Evolutionary conservation across 495 filamentous ascomycete species (phyloP), one percentile per base, ranked within the genome.

Genomic region (Penicillium parvum): DNA sequence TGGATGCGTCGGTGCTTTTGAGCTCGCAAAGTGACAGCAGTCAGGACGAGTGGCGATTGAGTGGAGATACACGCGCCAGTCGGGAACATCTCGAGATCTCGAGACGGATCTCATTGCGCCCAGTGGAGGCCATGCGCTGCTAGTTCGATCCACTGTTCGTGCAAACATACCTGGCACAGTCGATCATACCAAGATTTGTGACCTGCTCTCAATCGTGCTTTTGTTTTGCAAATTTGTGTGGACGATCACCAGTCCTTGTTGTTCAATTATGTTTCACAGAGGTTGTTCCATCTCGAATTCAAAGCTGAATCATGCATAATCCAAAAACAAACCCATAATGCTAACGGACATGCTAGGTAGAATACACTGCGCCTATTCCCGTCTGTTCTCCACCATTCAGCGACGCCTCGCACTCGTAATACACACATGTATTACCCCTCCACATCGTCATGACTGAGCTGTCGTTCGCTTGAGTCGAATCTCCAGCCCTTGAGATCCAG

Each of bases 391-490:
- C n/a, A n/a, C n/a, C n/a, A n/a, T n/a, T n/a, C n/a, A n/a, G n/a
- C n/a, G n/a, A n/a, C n/a, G n/a, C n/a, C n/a, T n/a, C n/a, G n/a
- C n/a, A n/a, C n/a, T n/a, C n/a, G 5, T n/a, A 2, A 14, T 4
- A 26, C 19, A 38, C 11, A 38, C 36, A 23, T 10, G 6, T 25
- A 5, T 9, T 33, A 4, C 11, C 20, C 1, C 12, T 23, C 18
- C 23, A 28, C n/a, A n/a, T n/a, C n/a, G n/a, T 43, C 35, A 53
- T 14, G 52, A 56, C 29, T 53, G 42, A 8, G 53, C 50, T 29
- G 43, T 46, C 12, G 43, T 37, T 50, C 59, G 48, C 38, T 51
- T 63, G 3, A 58, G 50, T 17, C 34, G 49, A 28, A 63, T 55
- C 23, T 57, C 50, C 30, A 63, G 20, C 7, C 47, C 50, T 37